Evolutionary conservation across 345 rosid species (phyloP), one percentile per base, ranked within the genome.

Genomic region (Rubroshorea leprosula): DNA sequence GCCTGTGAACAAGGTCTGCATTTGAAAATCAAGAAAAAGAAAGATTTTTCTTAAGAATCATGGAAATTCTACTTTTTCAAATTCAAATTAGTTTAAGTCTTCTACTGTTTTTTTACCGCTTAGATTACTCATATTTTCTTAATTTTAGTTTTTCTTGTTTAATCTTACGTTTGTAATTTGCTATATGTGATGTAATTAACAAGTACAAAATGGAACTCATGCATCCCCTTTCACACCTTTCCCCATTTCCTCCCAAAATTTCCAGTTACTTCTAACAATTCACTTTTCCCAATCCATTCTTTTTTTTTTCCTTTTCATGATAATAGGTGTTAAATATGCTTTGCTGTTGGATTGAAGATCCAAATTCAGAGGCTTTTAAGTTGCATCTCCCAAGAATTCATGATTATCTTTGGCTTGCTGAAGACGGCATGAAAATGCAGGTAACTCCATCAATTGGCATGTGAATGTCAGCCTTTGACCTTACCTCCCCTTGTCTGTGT

Each of bases 341-440:
- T 66, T 93, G 96, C 74, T 90, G 97, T 69, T 90, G 99, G 99
- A 92, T 82, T 63, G 99, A 93, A 68, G 96, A 93, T 68, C 96
- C 94, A 63, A 87, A 87, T 58, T 90, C 99, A 51, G 96, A 90
- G 71, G 90, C 97, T 69, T 93, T 87, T 69, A 90, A 93, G 61
- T 69, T 82, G 72, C 99, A 93, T 70, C 77, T 93, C 66, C 90
- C 95, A 54, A 79, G 99, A 76, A 60, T 93, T 55, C 23, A 81
- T 66, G 99, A 93, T 70, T 90, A 75, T 68, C 76, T 93, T 41
- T 93, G 99, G 99, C 4, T 90, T 63, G 97, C 99, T 56, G 97
- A 93, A 82, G 99, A 93, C 81, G 99, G 99, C 68, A 87, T 90
- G 99, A 93, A 93, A 85, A 83, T 93, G 96, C 95, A 90, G 99